Base-by-base conservation (phyloP, 495 filamentous ascomycete genomes). In the Trichoderma reesei region DNA sequence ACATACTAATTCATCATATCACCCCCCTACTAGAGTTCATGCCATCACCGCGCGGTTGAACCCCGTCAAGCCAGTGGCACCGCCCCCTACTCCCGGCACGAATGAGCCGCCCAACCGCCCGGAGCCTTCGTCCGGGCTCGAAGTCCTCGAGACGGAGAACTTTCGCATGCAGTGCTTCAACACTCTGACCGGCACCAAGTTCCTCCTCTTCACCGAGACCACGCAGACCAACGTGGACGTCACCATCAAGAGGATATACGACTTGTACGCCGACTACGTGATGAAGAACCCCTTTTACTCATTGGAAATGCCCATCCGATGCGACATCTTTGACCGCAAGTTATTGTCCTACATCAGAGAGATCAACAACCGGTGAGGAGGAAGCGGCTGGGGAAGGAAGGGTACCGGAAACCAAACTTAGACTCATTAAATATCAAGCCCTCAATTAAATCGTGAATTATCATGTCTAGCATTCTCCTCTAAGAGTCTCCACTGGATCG, bases 231-330 rank as follows among this genome's bases (percentile, higher is more conserved):
- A 94, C 73, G 85, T 95, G 34, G 94, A 97, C 68, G 78, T 82
- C 9, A 85, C 93, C 44, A 85, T 94, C 69, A 80, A 83, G 68
- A 88, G 85, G 72, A 85, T 97, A 61, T 98, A 98, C 75, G 94
- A 98, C 74, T 77, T 98, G 61, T 98, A 97, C 76, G 84, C 90
- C 39, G 95, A 98, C 76, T 97, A 89, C 75, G 94, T 98, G 69
- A 96, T 96, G 91, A 98, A 98, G 81, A 98, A 98, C 75, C 95
- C 95, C 10, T 98, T 98, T 71, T 98, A 98, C 76, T 90, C 92
- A 72, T 80, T 93, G 37, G 94, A 98, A 79, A 98, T 98, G 94
- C 94, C 94, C 61, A 85, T 98, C 46, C 80, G 94, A 65, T 96
- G 92, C 76, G 94, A 98, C 74, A 87, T 88, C 63, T 98, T 96